Percentiles rank a stretch among this genome's conserved stretches.
phyloP scores from a whole-genome alignment of 345 rosid species.

The Syzygium aromaticum region DNA sequence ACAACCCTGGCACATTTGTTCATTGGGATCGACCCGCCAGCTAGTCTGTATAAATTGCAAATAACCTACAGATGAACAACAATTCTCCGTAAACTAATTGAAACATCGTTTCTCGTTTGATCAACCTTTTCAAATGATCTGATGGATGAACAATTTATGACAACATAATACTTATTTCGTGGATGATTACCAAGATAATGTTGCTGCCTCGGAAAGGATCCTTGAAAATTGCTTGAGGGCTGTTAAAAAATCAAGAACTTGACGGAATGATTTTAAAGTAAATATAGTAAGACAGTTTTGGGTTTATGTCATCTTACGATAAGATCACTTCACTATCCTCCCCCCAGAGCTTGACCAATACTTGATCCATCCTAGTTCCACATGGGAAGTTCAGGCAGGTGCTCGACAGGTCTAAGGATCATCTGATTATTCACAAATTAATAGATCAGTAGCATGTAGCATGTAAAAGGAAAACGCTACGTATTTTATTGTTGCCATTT shows the following conservation, averaged over 20 bases:
- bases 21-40: slow-evolving; percentile 83
- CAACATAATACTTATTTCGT: background rate
- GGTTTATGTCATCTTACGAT: slow-evolving; percentile 46
- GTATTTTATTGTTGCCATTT: too few species aligned
- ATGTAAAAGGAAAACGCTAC: background rate
- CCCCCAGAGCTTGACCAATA: slow-evolving; percentile 87
- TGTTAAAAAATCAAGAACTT: slow-evolving; percentile 12
- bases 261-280: background rate
- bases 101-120: background rate
- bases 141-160: background rate
- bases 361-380: slow-evolving; percentile 99
- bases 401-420: slow-evolving; percentile 62
- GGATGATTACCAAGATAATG: slow-evolving; percentile 66
- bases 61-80: slow-evolving; percentile 45
- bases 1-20: slow-evolving; percentile 86
- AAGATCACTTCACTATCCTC: slow-evolving; percentile 94
- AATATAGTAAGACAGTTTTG: background rate
- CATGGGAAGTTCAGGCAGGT: slow-evolving; percentile 88
- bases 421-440: slow-evolving; percentile 27
- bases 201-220: slow-evolving; percentile 92
- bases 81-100: background rate
- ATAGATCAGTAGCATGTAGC: background rate
- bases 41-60: slow-evolving; percentile 75
- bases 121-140: background rate
- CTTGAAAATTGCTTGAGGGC: slow-evolving; percentile 49